phyloP scores from a whole-genome alignment of 208 protist genomes.

The Wallacemonas collosoma region DNA sequence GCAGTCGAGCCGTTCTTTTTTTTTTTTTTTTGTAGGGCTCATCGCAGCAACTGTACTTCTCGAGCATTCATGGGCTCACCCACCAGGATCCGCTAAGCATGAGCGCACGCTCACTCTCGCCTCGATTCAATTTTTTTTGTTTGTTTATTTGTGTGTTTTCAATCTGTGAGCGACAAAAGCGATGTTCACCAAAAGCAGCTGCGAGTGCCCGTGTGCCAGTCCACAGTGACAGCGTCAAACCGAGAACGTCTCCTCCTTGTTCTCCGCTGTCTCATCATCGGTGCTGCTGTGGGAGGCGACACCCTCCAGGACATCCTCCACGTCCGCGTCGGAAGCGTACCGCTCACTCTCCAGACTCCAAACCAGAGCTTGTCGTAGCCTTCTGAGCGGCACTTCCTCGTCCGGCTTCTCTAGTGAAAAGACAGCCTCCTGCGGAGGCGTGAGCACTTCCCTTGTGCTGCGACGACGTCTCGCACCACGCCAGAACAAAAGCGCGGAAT shows the following conservation, averaged over 20 bases:
- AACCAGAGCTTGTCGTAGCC: constrained; percentile 49
- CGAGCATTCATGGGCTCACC: no score
- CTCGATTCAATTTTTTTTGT: not conserved
- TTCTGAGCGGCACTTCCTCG: constrained; percentile 51
- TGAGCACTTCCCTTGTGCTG: not conserved
- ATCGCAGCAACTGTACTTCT: no score
- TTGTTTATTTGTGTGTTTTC: not conserved
- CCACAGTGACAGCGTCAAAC: not conserved
- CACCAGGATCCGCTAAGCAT: no score
- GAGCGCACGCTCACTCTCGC: not conserved
- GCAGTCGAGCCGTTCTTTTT: no score
- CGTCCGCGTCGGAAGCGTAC: not conserved
- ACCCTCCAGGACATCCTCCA: constrained; percentile 1
- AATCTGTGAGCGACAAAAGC: no score
- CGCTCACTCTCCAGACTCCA: constrained; percentile 26
- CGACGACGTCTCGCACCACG: not conserved
- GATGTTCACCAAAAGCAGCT: not conserved
- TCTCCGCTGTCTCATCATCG: not conserved
- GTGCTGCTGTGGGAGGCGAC: not conserved
- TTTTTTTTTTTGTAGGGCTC: no score
- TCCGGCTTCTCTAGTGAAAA: constrained; percentile 52
- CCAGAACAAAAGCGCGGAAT: constrained; percentile 36
- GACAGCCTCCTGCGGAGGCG: constrained; percentile 13
- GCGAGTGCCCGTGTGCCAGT: not conserved
- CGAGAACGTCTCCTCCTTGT: constrained; percentile 16